Evolutionary conservation across 768 basidiomycete species (phyloP).

Genomic region (Erythrobasidium yunnanense): DNA sequence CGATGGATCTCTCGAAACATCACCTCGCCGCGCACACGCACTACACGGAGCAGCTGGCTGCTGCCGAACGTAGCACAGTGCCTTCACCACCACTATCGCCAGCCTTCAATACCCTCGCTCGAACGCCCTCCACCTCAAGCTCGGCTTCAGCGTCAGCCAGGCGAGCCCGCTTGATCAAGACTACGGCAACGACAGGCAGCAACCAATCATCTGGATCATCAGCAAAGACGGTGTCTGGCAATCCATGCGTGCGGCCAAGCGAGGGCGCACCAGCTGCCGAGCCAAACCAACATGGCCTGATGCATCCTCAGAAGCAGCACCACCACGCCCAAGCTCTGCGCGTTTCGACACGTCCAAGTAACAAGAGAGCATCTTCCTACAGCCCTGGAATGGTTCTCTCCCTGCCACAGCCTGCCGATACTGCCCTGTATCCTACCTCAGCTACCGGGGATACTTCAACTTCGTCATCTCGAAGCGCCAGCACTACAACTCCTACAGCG

Average conservation of each 20-base stretch:
- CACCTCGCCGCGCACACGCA: too few relatives aligned
- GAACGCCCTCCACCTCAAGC: too few relatives aligned
- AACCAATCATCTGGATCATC: too few relatives aligned
- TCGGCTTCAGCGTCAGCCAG: too few relatives aligned
- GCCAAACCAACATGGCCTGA: background rate
- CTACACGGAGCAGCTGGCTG: too few relatives aligned
- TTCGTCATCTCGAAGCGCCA: background rate
- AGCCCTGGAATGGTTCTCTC: background rate
- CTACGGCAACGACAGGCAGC: too few relatives aligned
- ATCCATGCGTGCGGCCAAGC: background rate
- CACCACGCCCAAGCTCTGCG: background rate
- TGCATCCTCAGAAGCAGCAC: background rate
- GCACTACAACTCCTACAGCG: background rate
- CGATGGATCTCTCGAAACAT: too few relatives aligned
- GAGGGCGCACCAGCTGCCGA: background rate
- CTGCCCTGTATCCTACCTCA: background rate
- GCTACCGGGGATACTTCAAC: background rate
- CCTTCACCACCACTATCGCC: too few relatives aligned
- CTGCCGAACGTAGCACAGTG: too few relatives aligned
- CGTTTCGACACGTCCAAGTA: slow-evolving; percentile 3
- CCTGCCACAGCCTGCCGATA: background rate
- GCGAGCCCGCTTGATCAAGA: too few relatives aligned
- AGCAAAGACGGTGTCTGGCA: too few relatives aligned
- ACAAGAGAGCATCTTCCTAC: background rate
- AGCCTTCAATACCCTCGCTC: too few relatives aligned